phyloP scores from a whole-genome alignment of 139 green algal genomes.

The Chlorella sorokiniana region DNA sequence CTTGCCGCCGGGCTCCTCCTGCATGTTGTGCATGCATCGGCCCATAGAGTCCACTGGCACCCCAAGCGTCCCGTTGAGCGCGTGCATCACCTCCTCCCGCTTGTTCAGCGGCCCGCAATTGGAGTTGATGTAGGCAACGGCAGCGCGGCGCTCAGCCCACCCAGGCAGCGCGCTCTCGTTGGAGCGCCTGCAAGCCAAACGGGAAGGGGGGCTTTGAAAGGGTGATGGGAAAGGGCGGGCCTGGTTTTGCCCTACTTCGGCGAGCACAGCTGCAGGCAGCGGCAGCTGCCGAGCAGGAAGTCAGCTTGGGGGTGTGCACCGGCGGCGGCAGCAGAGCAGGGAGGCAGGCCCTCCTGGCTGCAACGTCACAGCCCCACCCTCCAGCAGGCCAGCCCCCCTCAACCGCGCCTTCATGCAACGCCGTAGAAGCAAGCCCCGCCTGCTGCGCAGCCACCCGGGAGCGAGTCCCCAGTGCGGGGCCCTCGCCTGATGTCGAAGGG shows the following conservation, averaged over 20 bases:
- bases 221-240: neutral
- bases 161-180: neutral
- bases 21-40: neutral
- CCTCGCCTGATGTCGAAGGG: slow-evolving; percentile 3
- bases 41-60: neutral
- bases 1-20: neutral
- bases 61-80: neutral
- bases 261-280: too few species aligned
- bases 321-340: too few species aligned
- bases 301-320: too few species aligned
- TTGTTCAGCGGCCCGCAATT: neutral
- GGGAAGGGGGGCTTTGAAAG: neutral
- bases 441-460: neutral
- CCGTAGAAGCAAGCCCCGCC: neutral
- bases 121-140: neutral
- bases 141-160: neutral
- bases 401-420: too few species aligned
- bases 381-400: too few species aligned
- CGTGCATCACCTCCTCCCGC: neutral
- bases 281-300: too few species aligned
- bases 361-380: too few species aligned
- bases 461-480: neutral
- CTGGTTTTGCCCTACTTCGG: neutral
- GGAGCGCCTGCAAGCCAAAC: neutral
- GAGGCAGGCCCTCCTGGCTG: too few species aligned